These are phyloP conservation scores for Alternaria ventricosa DNA, from an alignment of 2,329 filamentous ascomycete genomes.

Conservation along the genomic window DNA sequence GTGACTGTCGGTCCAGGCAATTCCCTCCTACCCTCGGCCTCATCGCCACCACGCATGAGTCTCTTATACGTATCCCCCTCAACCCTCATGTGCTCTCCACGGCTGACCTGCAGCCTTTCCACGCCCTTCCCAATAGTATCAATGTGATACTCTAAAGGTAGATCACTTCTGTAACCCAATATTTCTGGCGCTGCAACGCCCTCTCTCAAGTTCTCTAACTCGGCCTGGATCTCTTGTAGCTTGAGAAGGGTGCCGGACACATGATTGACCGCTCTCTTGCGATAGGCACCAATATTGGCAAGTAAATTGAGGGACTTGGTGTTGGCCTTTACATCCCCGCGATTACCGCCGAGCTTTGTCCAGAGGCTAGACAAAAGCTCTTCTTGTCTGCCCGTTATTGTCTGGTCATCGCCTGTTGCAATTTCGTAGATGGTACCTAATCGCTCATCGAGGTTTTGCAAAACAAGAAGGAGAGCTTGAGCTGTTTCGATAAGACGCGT, in stretches of 20 bases:
- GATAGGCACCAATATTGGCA: constrained; percentile 69
- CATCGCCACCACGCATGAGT: constrained; percentile 23
- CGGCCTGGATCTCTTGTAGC: constrained; percentile 73
- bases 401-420: constrained; percentile 67
- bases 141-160: constrained; percentile 76
- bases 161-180: constrained; percentile 57
- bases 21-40: constrained; percentile 12
- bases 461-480: constrained; percentile 68
- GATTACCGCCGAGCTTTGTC: constrained; percentile 76
- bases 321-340: constrained; percentile 64
- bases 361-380: constrained; percentile 74
- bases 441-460: constrained; percentile 72
- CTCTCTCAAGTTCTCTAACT: constrained; percentile 74
- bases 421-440: constrained; percentile 74
- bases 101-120: constrained; percentile 71
- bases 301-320: constrained; percentile 70
- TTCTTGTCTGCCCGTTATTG: constrained; percentile 65
- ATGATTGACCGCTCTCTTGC: constrained; percentile 69
- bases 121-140: constrained; percentile 76
- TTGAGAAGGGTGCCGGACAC: constrained; percentile 74
- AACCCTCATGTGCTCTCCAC: constrained; percentile 64
- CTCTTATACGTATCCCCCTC: constrained; percentile 60
- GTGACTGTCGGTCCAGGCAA: constrained; percentile 23
- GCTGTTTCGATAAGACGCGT: constrained; percentile 71
- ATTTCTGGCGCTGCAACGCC: constrained; percentile 71